These are phyloP conservation scores for Aristolochia contorta DNA, from an alignment of 164 flowering plant genomes.

Conservation along the genomic window DNA sequence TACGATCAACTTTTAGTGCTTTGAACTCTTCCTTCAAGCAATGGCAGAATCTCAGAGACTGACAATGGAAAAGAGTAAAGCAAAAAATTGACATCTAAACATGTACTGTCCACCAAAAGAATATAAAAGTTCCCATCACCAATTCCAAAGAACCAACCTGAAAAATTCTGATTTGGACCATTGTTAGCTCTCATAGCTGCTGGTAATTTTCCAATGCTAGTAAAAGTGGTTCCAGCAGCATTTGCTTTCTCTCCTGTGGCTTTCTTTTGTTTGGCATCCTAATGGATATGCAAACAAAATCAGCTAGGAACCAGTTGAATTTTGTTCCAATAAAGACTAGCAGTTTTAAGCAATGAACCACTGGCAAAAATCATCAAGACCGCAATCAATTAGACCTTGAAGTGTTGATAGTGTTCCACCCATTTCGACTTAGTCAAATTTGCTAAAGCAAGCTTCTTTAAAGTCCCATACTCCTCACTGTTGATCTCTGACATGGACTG, in stretches of 20 bases:
- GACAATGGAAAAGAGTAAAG: neutral
- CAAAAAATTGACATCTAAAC: neutral
- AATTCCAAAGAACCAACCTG: constrained; percentile 32
- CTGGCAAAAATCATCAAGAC: neutral
- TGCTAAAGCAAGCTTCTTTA: constrained; percentile 54
- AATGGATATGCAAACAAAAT: constrained; percentile 11
- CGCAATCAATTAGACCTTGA: constrained; percentile 43
- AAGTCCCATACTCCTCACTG: constrained; percentile 43
- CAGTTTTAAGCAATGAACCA: neutral
- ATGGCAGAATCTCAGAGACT: neutral
- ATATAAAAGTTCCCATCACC: neutral
- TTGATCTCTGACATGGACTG: constrained; percentile 35
- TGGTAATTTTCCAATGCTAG: constrained; percentile 16
- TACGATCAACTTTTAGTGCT: neutral
- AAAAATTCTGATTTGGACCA: constrained; percentile 23
- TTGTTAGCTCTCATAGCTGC: constrained; percentile 38
- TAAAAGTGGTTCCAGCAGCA: constrained; percentile 19
- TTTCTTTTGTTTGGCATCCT: constrained; percentile 35
- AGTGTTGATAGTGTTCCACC: constrained; percentile 50
- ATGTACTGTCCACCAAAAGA: neutral
- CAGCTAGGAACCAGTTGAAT: neutral
- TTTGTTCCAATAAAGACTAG: neutral
- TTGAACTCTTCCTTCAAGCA: neutral
- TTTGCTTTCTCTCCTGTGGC: constrained; percentile 17
- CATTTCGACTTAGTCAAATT: constrained; percentile 54